Conservation (phyloP, 2,329 filamentous ascomycete species). For the Apiospora malaysiana region DNA sequence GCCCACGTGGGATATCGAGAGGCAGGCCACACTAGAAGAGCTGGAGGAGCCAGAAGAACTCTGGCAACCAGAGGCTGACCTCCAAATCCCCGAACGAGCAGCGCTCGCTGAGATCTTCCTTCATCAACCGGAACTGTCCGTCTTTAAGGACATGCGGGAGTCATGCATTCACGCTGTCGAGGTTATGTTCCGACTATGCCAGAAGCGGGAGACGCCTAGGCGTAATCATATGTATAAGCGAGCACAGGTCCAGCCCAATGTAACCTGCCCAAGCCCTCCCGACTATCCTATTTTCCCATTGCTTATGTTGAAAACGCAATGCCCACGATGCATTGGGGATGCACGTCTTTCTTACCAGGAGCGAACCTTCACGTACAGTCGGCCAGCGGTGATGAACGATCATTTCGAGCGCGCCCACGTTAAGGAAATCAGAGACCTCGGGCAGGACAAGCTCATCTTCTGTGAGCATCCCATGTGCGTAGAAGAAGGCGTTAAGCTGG, state of each 20-base stretch:
- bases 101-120: conserved; percentile 27
- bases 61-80: conserved; percentile 26
- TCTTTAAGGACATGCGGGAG: conserved; percentile 23
- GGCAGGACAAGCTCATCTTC: conserved; percentile 25
- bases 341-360: conserved; percentile 25
- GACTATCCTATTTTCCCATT: conserved; percentile 28
- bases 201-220: conserved; percentile 27
- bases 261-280: conserved; percentile 23
- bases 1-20: conserved; percentile 38
- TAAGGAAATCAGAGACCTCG: conserved; percentile 27
- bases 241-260: conserved; percentile 9
- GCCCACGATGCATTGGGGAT: conserved; percentile 30
- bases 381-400: conserved; percentile 30
- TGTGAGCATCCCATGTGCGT: conserved; percentile 29
- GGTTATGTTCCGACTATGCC: conserved; percentile 25
- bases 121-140: conserved; percentile 28
- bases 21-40: conserved; percentile 29
- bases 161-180: conserved; percentile 27
- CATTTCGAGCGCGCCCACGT: conserved; percentile 33
- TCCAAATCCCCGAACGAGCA: conserved; percentile 29
- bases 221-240: conserved; percentile 17
- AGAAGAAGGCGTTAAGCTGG: conserved; percentile 27
- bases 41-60: conserved; percentile 27
- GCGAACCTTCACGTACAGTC: conserved; percentile 27
- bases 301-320: conserved; percentile 30